Conservation (phyloP, 2,329 filamentous ascomycete species). For the Xenoacremonium recifei region DNA sequence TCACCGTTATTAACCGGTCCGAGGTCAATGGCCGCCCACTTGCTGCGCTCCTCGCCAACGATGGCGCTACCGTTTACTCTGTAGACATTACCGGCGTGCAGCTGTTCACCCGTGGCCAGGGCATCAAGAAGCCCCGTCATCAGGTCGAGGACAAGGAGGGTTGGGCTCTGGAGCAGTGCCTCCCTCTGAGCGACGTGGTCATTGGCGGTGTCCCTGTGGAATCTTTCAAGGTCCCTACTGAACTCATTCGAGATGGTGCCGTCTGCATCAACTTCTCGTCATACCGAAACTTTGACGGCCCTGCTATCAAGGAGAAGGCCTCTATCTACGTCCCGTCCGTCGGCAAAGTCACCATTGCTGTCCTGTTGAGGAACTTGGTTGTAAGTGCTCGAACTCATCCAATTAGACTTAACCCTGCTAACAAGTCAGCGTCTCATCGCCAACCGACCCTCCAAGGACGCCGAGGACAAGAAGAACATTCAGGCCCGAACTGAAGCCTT, state of each 20-base stretch:
- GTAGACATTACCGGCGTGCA: constrained; percentile 92
- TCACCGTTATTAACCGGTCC: constrained; percentile 93
- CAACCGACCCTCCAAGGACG: constrained; percentile 43
- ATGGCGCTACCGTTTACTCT: constrained; percentile 92
- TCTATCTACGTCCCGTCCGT: constrained; percentile 96
- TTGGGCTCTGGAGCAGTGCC: constrained; percentile 75
- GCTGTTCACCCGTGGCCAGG: constrained; percentile 85
- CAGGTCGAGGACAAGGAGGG: constrained; percentile 81
- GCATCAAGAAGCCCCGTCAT: constrained; percentile 81
- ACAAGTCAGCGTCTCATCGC: constrained; percentile 48
- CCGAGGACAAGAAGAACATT: constrained; percentile 31
- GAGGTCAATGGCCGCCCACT: constrained; percentile 94
- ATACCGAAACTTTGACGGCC: constrained; percentile 84
- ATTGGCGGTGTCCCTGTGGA: constrained; percentile 90
- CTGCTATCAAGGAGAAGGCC: constrained; percentile 89
- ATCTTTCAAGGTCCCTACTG: constrained; percentile 83
- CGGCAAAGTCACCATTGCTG: constrained; percentile 94
- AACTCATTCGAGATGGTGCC: constrained; percentile 81
- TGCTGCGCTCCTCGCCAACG: constrained; percentile 90
- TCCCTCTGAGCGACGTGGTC: constrained; percentile 88
- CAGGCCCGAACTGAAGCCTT: constrained; percentile 44
- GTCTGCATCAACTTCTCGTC: constrained; percentile 99
- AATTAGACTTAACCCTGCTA: constrained; percentile 14
- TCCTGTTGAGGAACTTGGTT: constrained; percentile 84
- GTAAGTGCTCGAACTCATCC: constrained; percentile 62